Evolutionary conservation across 2,329 filamentous ascomycete species (phyloP).

Genomic region (Drechslerella coelobrocha): DNA sequence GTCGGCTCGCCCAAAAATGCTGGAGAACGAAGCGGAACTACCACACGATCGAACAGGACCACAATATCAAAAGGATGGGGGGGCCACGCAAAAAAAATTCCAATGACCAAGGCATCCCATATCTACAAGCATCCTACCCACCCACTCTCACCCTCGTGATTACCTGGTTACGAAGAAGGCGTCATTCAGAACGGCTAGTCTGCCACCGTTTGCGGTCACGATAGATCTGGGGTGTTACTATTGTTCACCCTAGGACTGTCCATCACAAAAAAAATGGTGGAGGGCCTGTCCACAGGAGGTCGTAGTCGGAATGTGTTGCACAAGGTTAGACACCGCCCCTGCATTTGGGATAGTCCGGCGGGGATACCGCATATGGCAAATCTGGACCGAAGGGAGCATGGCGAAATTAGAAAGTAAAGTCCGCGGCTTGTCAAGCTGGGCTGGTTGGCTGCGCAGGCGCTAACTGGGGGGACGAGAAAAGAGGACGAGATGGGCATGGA

Average conservation of each 20-base stretch:
- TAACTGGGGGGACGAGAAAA: slow-evolving; percentile 3
- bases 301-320: slow-evolving; percentile 49
- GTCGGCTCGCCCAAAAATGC: too few relatives aligned
- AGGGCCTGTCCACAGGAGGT: slow-evolving; percentile 33
- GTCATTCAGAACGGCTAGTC: slow-evolving; percentile 26
- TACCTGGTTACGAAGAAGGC: background rate
- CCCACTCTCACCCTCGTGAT: slow-evolving; percentile 14
- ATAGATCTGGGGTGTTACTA: too few relatives aligned
- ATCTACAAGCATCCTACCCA: slow-evolving; percentile 14
- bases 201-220: slow-evolving; percentile 41
- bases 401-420: background rate
- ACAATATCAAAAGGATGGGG: too few relatives aligned
- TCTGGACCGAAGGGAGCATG: background rate
- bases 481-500: background rate
- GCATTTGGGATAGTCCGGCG: slow-evolving; percentile 38
- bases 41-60: too few relatives aligned
- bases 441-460: too few relatives aligned
- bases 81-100: slow-evolving; percentile 14
- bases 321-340: slow-evolving; percentile 38
- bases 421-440: too few relatives aligned
- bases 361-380: slow-evolving; percentile 31
- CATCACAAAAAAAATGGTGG: too few relatives aligned
- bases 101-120: slow-evolving; percentile 39
- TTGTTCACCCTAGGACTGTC: too few relatives aligned
- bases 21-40: too few relatives aligned